Evolutionary conservation across 768 basidiomycete genomes (phyloP).

Genomic region (Cystofilobasidium macerans): DNA sequence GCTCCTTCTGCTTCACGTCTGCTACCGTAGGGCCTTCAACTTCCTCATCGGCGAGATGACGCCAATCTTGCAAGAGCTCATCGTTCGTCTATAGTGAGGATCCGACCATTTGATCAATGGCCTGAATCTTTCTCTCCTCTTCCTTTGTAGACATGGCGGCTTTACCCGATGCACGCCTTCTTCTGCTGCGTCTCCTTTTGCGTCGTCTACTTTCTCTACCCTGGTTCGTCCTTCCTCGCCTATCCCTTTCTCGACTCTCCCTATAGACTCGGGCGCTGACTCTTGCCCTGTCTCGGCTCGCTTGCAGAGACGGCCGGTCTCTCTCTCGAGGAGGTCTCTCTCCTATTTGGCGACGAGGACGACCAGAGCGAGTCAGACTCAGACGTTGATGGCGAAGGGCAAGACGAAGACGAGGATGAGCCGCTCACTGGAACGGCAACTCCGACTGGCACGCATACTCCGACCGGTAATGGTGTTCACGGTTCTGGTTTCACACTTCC

Average conservation of each 20-base stretch:
- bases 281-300: not conserved
- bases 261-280: not conserved
- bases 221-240: slow-evolving; percentile 42
- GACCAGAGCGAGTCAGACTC: no score
- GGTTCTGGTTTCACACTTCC: no score
- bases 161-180: slow-evolving; percentile 93
- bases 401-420: no score
- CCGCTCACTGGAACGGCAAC: no score
- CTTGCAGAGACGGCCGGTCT: not conserved
- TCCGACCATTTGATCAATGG: not conserved
- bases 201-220: slow-evolving; percentile 53
- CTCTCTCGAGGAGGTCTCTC: no score
- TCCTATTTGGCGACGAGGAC: no score
- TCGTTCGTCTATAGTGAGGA: slow-evolving; percentile 37
- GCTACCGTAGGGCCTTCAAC: slow-evolving; percentile 61
- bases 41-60: slow-evolving; percentile 81
- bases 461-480: no score
- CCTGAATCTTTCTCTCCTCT: not conserved
- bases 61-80: slow-evolving; percentile 72
- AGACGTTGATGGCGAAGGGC: no score
- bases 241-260: not conserved
- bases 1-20: no score
- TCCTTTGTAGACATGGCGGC: slow-evolving; percentile 49
- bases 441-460: no score
- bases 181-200: slow-evolving; percentile 60